Conservation (phyloP, 1,139 yeast genomes). For the Arxiozyma bovina region DNA sequence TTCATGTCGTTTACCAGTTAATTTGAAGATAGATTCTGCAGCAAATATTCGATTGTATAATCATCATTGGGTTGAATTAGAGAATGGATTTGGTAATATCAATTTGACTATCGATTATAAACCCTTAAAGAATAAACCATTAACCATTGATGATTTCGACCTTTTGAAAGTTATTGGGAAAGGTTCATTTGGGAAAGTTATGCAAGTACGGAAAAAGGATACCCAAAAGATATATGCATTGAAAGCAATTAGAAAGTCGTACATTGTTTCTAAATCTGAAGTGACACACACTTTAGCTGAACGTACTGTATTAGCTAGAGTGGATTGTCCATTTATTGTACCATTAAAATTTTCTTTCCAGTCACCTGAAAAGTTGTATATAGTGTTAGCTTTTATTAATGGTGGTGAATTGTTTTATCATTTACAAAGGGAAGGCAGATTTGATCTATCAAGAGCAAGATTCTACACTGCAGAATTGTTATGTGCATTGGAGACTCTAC, state of each 20-base stretch:
- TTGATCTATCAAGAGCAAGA: conserved; percentile 79
- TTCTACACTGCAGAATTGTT: conserved; percentile 90
- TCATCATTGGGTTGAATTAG: conserved; percentile 39
- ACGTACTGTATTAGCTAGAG: conserved; percentile 86
- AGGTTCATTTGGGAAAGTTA: conserved; percentile 96
- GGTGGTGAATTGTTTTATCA: conserved; percentile 98
- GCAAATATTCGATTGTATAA: conserved; percentile 37
- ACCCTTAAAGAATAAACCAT: conserved; percentile 59
- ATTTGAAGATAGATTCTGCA: conserved; percentile 33
- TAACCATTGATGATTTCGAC: conserved; percentile 86
- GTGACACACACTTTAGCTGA: conserved; percentile 95
- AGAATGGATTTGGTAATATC: conserved; percentile 35
- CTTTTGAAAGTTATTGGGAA: conserved; percentile 90
- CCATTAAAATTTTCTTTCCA: conserved; percentile 94
- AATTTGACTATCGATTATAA: conserved; percentile 71
- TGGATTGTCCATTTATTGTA: conserved; percentile 95
- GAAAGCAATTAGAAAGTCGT: conserved; percentile 87
- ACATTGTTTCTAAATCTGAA: conserved; percentile 87
- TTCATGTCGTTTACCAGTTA: conserved; percentile 31
- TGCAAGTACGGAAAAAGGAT: conserved; percentile 95
- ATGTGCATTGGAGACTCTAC: conserved; percentile 86
- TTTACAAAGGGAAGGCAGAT: conserved; percentile 82
- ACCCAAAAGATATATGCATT: conserved; percentile 90
- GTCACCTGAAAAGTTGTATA: conserved; percentile 84
- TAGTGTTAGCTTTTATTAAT: conserved; percentile 85